Conservation (phyloP, 2,329 filamentous ascomycete species). For the Botrytis squamosa region DNA sequence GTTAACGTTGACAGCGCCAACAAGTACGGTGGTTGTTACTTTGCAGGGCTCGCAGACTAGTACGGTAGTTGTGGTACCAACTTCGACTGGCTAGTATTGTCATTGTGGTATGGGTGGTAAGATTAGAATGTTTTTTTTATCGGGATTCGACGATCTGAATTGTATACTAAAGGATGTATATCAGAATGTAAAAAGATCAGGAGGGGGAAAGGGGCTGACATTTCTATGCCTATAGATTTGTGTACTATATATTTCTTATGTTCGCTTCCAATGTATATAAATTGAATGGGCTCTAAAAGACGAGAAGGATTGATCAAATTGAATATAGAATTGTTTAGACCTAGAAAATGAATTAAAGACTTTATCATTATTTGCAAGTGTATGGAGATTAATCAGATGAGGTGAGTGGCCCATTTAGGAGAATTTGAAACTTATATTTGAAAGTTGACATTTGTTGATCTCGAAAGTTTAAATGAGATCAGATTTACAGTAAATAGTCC, state of each 20-base stretch:
- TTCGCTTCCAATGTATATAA: not conserved
- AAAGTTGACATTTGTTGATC: not conserved
- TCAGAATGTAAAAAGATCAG: no score
- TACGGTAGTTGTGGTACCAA: not conserved
- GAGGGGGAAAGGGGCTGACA: not conserved
- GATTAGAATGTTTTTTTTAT: not conserved
- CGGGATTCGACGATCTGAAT: not conserved
- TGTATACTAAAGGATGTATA: not conserved
- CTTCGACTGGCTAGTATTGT: not conserved
- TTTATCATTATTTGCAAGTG: not conserved
- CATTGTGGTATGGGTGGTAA: not conserved
- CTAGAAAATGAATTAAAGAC: not conserved
- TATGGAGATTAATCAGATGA: not conserved
- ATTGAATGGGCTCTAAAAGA: not conserved
- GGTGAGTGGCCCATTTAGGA: fast-evolving
- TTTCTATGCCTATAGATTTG: not conserved
- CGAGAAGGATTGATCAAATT: not conserved
- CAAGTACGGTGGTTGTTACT: conserved; percentile 15
- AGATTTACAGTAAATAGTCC: not conserved
- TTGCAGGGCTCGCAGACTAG: not conserved
- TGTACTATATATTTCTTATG: not conserved
- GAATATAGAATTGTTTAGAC: not conserved
- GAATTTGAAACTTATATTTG: not conserved
- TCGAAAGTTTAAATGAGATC: not conserved
- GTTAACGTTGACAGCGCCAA: not conserved